These are phyloP conservation scores for Colletotrichum sp. DNA, from an alignment of 2,329 filamentous ascomycete species.

Conservation along the genomic window DNA sequence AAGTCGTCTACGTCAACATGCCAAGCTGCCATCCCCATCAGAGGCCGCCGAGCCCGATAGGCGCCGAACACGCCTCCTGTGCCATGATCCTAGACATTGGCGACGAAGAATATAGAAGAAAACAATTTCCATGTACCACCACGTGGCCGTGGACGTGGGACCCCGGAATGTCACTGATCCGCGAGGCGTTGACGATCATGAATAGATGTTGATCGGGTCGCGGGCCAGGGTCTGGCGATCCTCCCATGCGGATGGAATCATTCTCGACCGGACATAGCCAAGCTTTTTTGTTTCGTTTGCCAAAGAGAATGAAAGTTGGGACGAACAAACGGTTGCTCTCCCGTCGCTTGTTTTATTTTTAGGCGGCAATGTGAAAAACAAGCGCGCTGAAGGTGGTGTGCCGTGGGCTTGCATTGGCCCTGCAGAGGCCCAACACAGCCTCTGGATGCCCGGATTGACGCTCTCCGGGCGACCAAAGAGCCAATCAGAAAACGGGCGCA, in stretches of 20 bases:
- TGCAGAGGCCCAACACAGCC: constrained; percentile 3
- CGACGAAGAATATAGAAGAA: not conserved
- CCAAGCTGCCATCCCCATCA: not conserved
- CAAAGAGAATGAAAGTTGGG: not conserved
- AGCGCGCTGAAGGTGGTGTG: constrained; percentile 5
- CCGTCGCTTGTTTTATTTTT: constrained; percentile 17
- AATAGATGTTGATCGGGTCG: not conserved
- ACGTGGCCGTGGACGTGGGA: not conserved
- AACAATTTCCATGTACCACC: not conserved
- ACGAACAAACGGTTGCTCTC: not conserved
- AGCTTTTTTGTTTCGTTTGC: not conserved
- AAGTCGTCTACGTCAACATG: not conserved
- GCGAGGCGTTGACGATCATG: constrained; percentile 9
- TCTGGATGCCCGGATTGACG: not conserved
- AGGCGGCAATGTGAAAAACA: not conserved
- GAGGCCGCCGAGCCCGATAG: not conserved
- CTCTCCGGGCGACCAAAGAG: not conserved
- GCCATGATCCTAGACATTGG: not conserved
- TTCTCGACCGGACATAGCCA: not conserved
- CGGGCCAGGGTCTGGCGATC: not conserved
- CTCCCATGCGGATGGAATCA: not conserved
- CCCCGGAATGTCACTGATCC: constrained; percentile 8
- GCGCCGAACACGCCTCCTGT: not conserved
- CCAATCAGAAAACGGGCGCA: constrained; percentile 2
- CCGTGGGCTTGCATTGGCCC: not conserved